These are phyloP conservation scores for Lanmaoa rubissima DNA, from an alignment of 768 basidiomycete genomes.

Conservation along the genomic window DNA sequence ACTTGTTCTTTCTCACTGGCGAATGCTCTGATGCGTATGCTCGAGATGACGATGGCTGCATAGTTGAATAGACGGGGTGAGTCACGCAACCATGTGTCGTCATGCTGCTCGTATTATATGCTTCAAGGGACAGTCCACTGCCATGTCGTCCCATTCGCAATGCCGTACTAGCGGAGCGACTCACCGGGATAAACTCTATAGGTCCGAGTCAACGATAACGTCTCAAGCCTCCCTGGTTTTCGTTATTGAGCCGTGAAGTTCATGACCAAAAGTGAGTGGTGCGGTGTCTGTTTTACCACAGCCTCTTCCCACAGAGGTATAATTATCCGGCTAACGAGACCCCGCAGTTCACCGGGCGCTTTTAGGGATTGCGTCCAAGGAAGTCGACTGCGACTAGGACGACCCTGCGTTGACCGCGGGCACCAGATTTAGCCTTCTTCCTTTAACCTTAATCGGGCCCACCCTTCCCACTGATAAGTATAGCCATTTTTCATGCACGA, in stretches of 20 bases:
- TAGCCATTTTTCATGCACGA: background rate
- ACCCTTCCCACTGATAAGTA: background rate
- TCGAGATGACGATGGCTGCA: constrained; percentile 17
- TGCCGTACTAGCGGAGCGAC: background rate
- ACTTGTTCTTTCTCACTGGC: constrained; percentile 20
- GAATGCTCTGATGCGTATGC: background rate
- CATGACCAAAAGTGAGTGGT: background rate
- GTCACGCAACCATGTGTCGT: constrained; percentile 1
- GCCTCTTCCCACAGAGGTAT: background rate
- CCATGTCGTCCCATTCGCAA: constrained; percentile 2
- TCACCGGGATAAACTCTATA: background rate
- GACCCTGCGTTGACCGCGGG: background rate
- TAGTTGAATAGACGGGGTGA: constrained; percentile 12
- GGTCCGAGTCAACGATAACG: background rate
- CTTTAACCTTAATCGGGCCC: no score
- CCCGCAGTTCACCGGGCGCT: background rate
- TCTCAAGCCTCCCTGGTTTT: background rate
- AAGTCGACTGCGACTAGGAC: background rate
- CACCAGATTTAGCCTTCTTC: background rate
- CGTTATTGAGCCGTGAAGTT: background rate
- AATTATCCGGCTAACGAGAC: constrained; percentile 4
- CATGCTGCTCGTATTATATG: constrained; percentile 18
- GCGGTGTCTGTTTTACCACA: background rate
- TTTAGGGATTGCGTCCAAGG: background rate
- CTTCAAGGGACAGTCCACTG: background rate